Conservation (phyloP, 2,329 filamentous ascomycete genomes). For the Pseudogymnoascus sp. region DNA sequence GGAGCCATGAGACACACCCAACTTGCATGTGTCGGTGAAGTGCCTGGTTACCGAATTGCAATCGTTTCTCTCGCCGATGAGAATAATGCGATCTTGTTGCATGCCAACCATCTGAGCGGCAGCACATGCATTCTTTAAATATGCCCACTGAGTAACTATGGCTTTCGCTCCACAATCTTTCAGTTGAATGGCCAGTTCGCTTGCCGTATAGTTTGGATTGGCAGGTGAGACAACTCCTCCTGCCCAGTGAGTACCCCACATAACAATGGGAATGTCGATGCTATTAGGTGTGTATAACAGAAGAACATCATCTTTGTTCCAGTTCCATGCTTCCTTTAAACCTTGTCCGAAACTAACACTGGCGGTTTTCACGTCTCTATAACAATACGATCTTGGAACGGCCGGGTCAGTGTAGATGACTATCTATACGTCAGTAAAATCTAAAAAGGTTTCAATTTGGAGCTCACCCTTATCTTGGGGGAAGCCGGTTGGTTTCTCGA, state of each 20-base stretch:
- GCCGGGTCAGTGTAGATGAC: slow-evolving; percentile 63
- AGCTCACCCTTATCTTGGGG: slow-evolving; percentile 60
- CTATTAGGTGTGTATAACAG: slow-evolving; percentile 73
- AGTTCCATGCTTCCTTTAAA: slow-evolving; percentile 61
- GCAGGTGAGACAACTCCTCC: slow-evolving; percentile 69
- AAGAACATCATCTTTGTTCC: slow-evolving; percentile 72
- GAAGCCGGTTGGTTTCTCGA: slow-evolving; percentile 52
- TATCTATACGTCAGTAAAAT: background rate
- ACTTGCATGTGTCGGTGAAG: slow-evolving; percentile 51
- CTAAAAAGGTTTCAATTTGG: background rate
- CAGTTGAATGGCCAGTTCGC: slow-evolving; percentile 77
- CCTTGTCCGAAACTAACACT: slow-evolving; percentile 68
- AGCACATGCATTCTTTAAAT: slow-evolving; percentile 52
- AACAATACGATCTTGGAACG: slow-evolving; percentile 59
- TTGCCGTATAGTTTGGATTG: slow-evolving; percentile 72
- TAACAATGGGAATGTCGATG: slow-evolving; percentile 68
- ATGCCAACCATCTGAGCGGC: slow-evolving; percentile 63
- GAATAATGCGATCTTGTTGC: slow-evolving; percentile 57
- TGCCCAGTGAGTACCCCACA: slow-evolving; percentile 71
- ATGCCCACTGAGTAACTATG: slow-evolving; percentile 59
- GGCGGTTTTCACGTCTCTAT: slow-evolving; percentile 50
- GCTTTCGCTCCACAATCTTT: slow-evolving; percentile 63
- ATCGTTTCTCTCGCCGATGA: slow-evolving; percentile 62
- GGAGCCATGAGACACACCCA: slow-evolving; percentile 39
- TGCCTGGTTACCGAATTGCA: slow-evolving; percentile 52